Evolutionary conservation across 192 early-diverging fungal genomes (phyloP), one percentile per base, ranked within the genome.

Genomic region (Coemansia reversa): DNA sequence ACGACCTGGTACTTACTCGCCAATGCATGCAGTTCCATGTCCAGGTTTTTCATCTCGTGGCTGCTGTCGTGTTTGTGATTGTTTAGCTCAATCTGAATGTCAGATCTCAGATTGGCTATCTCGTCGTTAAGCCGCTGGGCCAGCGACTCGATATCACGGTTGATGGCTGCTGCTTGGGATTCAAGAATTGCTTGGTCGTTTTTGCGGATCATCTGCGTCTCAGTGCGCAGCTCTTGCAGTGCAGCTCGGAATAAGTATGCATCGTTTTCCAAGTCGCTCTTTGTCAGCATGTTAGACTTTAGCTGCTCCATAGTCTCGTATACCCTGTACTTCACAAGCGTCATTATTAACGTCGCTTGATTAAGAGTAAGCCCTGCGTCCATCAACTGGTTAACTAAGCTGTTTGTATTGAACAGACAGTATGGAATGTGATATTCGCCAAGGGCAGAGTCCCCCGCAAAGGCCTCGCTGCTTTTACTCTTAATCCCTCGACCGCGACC

Each of bases 31-130:
- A 91, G 87, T 63, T 82, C 67, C 79, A 90, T 85, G 58, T 91
- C 90, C 66, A 90, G 85, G 28, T 78, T 81, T 63, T 93, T 93
- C 70, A 91, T 88, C 23, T 90, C 84, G 55, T 91, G 91, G 22
- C 86, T 80, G 7, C 85, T 85, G 39, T 97, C 95, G 48, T 91
- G 86, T 66, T 91, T 92, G 65, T 91, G 89, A 67, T 90, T 91
- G 74, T 93, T 97, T 73, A 97, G 75, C 66, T 97, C 95, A 60
- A 97, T 87, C 22, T 88, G 82, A 48, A 97, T 88, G n/a, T 94
- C 92, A 14, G 87, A 84, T 63, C 92, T 92, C 74, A 95, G 70
- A 28, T 85, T 85, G 5, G 86, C 84, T 20, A 92, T 83, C 48
- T 90, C 85, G 51, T 97, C 95, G n/a, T 86, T 81, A 32, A 91